Base-by-base conservation (phyloP, 106 monocot species). In the Acorus calamus region DNA sequence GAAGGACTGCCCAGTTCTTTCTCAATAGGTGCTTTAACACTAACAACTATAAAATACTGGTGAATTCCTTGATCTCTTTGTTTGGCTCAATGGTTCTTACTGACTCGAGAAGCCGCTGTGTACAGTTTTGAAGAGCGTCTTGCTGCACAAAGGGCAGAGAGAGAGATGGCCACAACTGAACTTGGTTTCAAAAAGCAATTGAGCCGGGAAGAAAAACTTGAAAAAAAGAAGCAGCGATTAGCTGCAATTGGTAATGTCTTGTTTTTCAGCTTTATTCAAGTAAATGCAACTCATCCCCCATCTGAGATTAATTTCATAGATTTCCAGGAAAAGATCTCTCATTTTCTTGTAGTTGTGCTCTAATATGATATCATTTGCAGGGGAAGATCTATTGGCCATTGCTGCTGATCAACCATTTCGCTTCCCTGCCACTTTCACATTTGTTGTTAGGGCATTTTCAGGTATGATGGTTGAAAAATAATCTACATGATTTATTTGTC, bases 401-500 rank as follows among this genome's bases (percentile, higher is more conserved):
- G 88, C 98, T 73, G 73, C 98, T 60, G 98, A 98, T 79, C 98
- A 98, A 73, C 98, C 98, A 56, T 98, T 98, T 58, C 87, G 98
- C 12, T 98, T 98, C 76, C 98, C 98, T 42, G 98, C 98, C 11
- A 98, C 98, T 61, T 98, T 98, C 72, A 98, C 98, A 57, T 98
- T 98, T 86, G 98, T 98, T 73, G 98, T 98, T 14, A 85, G 98
- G 71, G 92, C 98, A 72, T 98, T 98, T 86, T 92, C 98, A 77
- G 98, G 98, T 98, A 45, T 57, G 42, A 42, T 49, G 5, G 4
- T 61, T 8, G 46, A 54, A 44, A 12, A 54, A 50, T 41, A 2
- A 6, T 41, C 7, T 8, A 48, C 47, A 2, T 50, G 28, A 5
- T 12, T 10, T 50, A 59, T 43, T 59, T 50, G 47, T 28, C 14